Base-by-base conservation (phyloP, 139 green algal species). In the Parachlorella kessleri region DNA sequence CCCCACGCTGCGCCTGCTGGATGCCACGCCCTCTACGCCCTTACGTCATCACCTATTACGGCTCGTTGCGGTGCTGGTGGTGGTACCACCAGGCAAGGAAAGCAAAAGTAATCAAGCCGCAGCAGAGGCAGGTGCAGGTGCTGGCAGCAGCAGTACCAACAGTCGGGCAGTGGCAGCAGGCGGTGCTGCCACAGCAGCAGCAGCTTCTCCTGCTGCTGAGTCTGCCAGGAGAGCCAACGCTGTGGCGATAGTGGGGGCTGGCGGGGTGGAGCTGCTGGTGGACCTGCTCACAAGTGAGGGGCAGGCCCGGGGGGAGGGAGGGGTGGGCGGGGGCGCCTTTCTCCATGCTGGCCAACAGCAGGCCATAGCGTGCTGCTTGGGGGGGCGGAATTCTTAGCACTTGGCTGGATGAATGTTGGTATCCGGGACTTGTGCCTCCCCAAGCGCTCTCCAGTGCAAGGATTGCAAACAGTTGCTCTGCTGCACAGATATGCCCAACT, bases 41-140 rank as follows among this genome's bases (percentile, higher is more conserved):
- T 74, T 98, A 39, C 86, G 94, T 0, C 89, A 96, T 40, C 75
- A 77, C 54, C 81, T 97, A 70, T 76, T 98, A 79, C 75, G 91
- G 55, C 87, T 98, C 70, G 8, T 98, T 30, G 77, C 94, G 26
- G 86, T 92, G 7, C 79, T 98, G 37, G 77, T 98, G n/a, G 63
- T 68, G 23, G n/a, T n/a, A n/a, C n/a, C n/a, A n/a, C n/a, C n/a
- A n/a, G n/a, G n/a, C n/a, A n/a, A n/a, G n/a, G n/a, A n/a, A n/a
- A n/a, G n/a, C n/a, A n/a, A n/a, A n/a, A n/a, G n/a, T n/a, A n/a
- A n/a, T n/a, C n/a, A n/a, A n/a, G 75, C 66, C 28, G 26, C 63
- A 8, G 18, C 5, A 1, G 71, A 69, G 39, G n/a, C n/a, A n/a
- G n/a, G n/a, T n/a, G n/a, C n/a, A n/a, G n/a, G n/a, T n/a, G n/a